These are phyloP conservation scores for Clonostachys chloroleuca DNA, from an alignment of 2,329 filamentous ascomycete genomes.

Conservation along the genomic window DNA sequence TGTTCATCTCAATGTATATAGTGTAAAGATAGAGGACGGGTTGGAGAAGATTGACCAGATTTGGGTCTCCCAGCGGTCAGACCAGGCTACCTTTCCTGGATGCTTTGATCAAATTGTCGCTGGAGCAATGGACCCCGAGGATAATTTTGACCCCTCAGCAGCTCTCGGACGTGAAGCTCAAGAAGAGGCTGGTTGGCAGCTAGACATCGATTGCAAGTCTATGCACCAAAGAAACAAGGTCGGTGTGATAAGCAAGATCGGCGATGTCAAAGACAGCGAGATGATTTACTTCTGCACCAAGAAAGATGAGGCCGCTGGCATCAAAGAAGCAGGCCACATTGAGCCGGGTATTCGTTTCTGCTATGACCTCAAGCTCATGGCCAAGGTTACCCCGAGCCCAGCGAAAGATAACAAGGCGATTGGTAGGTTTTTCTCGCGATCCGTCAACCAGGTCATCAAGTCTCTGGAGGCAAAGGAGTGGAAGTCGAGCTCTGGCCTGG, in stretches of 20 bases:
- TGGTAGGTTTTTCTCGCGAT: slow-evolving; percentile 16
- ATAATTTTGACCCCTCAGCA: slow-evolving; percentile 15
- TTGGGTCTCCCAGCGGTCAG: slow-evolving; percentile 25
- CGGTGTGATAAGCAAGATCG: slow-evolving; percentile 7
- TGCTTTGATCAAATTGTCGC: slow-evolving; percentile 30
- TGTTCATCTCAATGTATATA: slow-evolving; percentile 28
- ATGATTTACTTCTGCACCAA: slow-evolving; percentile 26
- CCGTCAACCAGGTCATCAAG: slow-evolving; percentile 20
- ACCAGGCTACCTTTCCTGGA: slow-evolving; percentile 20
- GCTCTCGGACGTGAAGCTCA: slow-evolving; percentile 23
- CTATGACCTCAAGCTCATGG: slow-evolving; percentile 23
- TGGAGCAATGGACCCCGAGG: slow-evolving; percentile 22
- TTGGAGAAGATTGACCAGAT: slow-evolving; percentile 12
- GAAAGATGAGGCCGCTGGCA: slow-evolving; percentile 20
- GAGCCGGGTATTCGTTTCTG: slow-evolving; percentile 30
- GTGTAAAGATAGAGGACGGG: slow-evolving; percentile 8
- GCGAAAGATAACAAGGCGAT: slow-evolving; percentile 16
- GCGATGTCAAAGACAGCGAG: slow-evolving; percentile 12
- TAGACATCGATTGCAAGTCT: not conserved
- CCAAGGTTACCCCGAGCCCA: not conserved
- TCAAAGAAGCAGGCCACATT: slow-evolving; percentile 19
- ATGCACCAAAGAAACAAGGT: not conserved
- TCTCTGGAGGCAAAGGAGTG: slow-evolving; percentile 20
- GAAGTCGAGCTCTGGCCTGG: slow-evolving; percentile 33
- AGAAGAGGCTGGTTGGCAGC: slow-evolving; percentile 21